Evolutionary conservation across 2,329 filamentous ascomycete species (phyloP).

Genomic region (Alternaria triticina): DNA sequence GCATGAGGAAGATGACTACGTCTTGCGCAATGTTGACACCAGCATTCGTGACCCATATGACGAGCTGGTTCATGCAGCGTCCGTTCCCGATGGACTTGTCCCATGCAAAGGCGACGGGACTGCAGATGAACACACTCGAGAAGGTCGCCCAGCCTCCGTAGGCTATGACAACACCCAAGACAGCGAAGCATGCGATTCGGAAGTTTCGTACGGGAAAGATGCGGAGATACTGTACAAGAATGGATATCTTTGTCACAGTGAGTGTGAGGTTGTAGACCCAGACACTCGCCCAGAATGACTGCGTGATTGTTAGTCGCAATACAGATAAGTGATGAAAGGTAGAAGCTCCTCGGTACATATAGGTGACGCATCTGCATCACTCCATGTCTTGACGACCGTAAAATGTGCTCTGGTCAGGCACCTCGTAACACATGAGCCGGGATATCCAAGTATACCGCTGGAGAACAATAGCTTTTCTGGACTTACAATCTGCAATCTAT

Average conservation of each 20-base stretch:
- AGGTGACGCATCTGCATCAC: background rate
- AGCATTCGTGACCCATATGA: conserved; percentile 42
- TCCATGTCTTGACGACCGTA: background rate
- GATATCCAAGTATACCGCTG: background rate
- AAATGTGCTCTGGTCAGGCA: background rate
- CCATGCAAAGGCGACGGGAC: conserved; percentile 43
- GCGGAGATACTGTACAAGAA: conserved; percentile 41
- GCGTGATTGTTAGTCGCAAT: conserved; percentile 15
- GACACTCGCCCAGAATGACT: conserved; percentile 46
- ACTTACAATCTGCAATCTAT: conserved; percentile 22
- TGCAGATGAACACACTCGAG: conserved; percentile 44
- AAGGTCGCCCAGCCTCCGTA: conserved; percentile 41
- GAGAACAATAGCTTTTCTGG: background rate
- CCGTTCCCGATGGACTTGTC: conserved; percentile 32
- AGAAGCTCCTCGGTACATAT: background rate
- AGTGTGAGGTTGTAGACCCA: conserved; percentile 44
- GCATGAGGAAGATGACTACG: conserved; percentile 41
- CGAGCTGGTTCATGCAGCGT: conserved; percentile 37
- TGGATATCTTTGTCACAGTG: conserved; percentile 40
- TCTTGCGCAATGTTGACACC: conserved; percentile 43
- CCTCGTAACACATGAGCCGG: background rate
- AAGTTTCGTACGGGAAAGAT: conserved; percentile 40
- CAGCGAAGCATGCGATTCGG: conserved; percentile 32
- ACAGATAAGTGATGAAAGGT: background rate
- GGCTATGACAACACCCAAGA: conserved; percentile 32